Evolutionary conservation across 441 rosid species (phyloP).

Genomic region (Codiaeum variegatum): DNA sequence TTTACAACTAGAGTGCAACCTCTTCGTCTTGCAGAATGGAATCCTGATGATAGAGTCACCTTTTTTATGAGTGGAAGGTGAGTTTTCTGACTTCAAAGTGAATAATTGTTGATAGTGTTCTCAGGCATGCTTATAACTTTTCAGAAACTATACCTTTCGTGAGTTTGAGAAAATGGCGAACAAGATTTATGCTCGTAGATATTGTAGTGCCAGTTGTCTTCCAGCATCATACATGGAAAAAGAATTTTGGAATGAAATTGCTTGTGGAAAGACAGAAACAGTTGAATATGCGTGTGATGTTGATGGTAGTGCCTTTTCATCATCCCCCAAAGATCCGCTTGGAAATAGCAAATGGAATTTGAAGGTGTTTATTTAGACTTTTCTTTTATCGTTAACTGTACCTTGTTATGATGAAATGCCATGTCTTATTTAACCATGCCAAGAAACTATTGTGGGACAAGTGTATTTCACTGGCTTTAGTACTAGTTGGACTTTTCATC

Average conservation of each 20-base stretch:
- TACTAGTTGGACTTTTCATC: neutral
- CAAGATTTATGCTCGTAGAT: slow-evolving; percentile 92
- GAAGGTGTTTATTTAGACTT: slow-evolving; percentile 58
- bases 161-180: slow-evolving; percentile 99
- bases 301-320: slow-evolving; percentile 99
- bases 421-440: too few relatives aligned
- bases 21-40: slow-evolving; percentile 98
- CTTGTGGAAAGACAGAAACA: slow-evolving; percentile 87
- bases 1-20: slow-evolving; percentile 98
- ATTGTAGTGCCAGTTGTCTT: slow-evolving; percentile 87
- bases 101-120: slow-evolving; percentile 10
- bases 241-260: slow-evolving; percentile 98
- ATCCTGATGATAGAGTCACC: slow-evolving; percentile 83
- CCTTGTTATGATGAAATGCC: slow-evolving; percentile 10
- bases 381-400: slow-evolving; percentile 6
- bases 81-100: slow-evolving; percentile 22
- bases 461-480: neutral
- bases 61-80: slow-evolving; percentile 99
- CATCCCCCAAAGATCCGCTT: slow-evolving; percentile 73
- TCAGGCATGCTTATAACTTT: slow-evolving; percentile 30
- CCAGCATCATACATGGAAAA: slow-evolving; percentile 92
- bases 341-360: slow-evolving; percentile 99
- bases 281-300: slow-evolving; percentile 99
- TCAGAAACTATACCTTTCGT: slow-evolving; percentile 90
- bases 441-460: too few relatives aligned